phyloP scores from a whole-genome alignment of 352 stramenopile species.

The Paralagenidium karlingii region DNA sequence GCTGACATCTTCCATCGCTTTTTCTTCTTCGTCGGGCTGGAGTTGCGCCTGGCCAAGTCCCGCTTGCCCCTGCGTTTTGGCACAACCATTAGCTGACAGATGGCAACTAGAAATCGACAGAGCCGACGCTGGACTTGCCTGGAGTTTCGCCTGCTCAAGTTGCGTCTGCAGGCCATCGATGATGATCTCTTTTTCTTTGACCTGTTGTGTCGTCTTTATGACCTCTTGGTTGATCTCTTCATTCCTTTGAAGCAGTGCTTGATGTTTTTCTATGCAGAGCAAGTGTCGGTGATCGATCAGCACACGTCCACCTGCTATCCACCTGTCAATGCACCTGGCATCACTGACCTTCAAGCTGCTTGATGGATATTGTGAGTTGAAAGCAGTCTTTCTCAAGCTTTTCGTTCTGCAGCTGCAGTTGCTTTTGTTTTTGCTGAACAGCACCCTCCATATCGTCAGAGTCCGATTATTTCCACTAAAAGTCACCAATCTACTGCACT shows the following conservation, averaged over 20 bases:
- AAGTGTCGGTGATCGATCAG: not conserved
- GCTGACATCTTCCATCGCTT: constrained; percentile 12
- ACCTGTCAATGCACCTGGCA: not conserved
- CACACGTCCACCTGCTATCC: not conserved
- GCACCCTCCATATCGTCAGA: constrained; percentile 1
- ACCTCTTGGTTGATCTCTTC: constrained; percentile 1
- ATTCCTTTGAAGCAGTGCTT: constrained; percentile 12
- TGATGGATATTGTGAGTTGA: too few relatives aligned
- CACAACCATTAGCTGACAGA: too few relatives aligned
- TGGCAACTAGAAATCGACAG: too few relatives aligned
- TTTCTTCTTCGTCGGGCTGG: constrained; percentile 9
- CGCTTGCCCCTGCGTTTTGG: constrained; percentile 4
- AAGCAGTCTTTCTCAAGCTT: too few relatives aligned
- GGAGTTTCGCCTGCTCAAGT: constrained; percentile 9
- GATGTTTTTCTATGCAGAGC: constrained; percentile 13
- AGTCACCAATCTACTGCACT: too few relatives aligned
- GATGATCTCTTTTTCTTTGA: constrained; percentile 15
- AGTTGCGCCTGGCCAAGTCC: constrained; percentile 1
- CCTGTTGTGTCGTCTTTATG: constrained; percentile 4
- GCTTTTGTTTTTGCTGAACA: not conserved
- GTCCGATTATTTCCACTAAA: too few relatives aligned
- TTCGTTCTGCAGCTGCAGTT: constrained; percentile 5
- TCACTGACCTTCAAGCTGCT: constrained; percentile 4
- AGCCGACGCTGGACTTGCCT: too few relatives aligned
- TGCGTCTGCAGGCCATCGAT: constrained; percentile 22